Conservation (phyloP, 139 green algal species). For the Penium margaritaceum region DNA sequence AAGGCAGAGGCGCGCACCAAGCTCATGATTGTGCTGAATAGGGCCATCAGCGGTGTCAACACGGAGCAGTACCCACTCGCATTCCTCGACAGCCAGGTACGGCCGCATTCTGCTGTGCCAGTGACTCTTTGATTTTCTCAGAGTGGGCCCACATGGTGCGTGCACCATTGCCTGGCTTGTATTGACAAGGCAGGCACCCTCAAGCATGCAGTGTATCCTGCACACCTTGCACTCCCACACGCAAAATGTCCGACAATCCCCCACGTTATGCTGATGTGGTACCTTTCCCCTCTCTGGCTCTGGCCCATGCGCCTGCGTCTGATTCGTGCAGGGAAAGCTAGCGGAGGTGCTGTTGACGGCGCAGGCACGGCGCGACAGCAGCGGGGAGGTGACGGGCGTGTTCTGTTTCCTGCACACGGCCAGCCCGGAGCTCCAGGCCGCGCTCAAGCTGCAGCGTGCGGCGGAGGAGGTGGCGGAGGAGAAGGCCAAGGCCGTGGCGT, state of each 20-base stretch:
- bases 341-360: slow-evolving; percentile 16
- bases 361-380: background rate
- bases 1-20: slow-evolving; percentile 19
- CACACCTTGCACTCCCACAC: no score
- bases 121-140: no score
- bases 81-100: slow-evolving; percentile 16
- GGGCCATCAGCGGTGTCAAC: slow-evolving; percentile 19
- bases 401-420: slow-evolving; percentile 41
- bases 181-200: no score
- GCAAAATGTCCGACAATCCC: no score
- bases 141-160: no score
- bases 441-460: slow-evolving; percentile 22
- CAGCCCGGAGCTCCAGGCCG: slow-evolving; percentile 3
- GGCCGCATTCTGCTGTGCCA: no score
- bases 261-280: no score
- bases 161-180: no score
- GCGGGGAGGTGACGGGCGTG: slow-evolving; percentile 34
- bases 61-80: slow-evolving; percentile 17
- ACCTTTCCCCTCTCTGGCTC: no score
- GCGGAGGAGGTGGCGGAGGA: slow-evolving; percentile 21
- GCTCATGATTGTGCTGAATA: slow-evolving; percentile 36
- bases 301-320: no score
- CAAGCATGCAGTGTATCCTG: no score
- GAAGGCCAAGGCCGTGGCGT: slow-evolving; percentile 35
- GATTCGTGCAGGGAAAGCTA: slow-evolving; percentile 6